These are phyloP conservation scores for Trichoderma oligosporum DNA, from an alignment of 2,329 filamentous ascomycete genomes.

Conservation along the genomic window DNA sequence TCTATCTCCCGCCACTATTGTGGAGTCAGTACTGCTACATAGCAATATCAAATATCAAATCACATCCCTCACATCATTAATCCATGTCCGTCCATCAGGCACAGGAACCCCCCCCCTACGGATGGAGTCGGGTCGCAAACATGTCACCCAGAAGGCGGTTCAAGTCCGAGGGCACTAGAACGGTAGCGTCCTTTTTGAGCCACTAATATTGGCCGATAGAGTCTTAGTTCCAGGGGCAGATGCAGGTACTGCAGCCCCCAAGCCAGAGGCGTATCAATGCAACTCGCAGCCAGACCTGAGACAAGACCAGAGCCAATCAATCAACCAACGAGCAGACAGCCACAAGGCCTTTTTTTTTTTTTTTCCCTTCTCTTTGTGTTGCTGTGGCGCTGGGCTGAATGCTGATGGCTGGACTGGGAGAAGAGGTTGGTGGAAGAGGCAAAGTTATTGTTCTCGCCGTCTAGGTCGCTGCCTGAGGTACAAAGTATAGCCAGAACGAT, in stretches of 20 bases:
- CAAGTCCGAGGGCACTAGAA: neutral
- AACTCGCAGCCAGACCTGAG: slow-evolving; percentile 29
- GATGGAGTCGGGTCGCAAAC: neutral
- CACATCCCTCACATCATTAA: neutral
- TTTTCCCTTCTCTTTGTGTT: neutral
- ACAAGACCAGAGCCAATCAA: slow-evolving; percentile 34
- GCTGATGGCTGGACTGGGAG: neutral
- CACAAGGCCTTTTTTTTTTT: neutral
- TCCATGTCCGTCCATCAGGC: neutral
- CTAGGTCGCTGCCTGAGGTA: too few species aligned
- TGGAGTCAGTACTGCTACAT: too few species aligned
- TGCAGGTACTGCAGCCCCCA: slow-evolving; percentile 27
- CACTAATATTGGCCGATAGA: slow-evolving; percentile 4
- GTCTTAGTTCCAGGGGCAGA: slow-evolving; percentile 17
- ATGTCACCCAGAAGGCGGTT: slow-evolving; percentile 8
- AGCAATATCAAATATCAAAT: too few species aligned
- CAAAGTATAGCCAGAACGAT: too few species aligned
- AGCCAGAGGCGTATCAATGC: slow-evolving; percentile 13
- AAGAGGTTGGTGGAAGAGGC: too few species aligned
- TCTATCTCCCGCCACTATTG: neutral
- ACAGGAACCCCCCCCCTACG: neutral
- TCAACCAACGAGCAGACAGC: slow-evolving; percentile 13
- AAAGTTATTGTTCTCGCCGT: too few species aligned
- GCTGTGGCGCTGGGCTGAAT: neutral
- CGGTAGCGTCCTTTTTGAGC: neutral